Evolutionary conservation across 1,139 yeast species (phyloP).

Genomic region (Lodderomyces metapsilosis): DNA sequence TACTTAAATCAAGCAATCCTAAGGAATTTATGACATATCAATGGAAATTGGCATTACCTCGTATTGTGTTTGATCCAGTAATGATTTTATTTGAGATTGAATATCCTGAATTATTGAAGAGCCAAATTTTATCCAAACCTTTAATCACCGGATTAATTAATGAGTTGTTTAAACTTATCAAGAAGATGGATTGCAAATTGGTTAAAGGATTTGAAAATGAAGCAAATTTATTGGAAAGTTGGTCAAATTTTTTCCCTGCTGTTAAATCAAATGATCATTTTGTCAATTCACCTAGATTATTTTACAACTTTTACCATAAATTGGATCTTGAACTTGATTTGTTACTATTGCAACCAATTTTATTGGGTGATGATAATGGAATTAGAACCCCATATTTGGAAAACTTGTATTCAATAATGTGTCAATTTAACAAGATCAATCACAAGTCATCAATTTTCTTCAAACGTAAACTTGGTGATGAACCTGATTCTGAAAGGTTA

Average conservation of each 20-base stretch:
- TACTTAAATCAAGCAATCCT: constrained; percentile 50
- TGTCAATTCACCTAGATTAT: constrained; percentile 50
- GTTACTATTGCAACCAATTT: constrained; percentile 76
- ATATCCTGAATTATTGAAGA: constrained; percentile 53
- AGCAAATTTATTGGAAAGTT: constrained; percentile 51
- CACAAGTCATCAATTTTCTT: constrained; percentile 34
- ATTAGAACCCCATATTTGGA: constrained; percentile 89
- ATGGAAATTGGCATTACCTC: constrained; percentile 82
- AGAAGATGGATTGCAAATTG: constrained; percentile 74
- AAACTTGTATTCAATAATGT: constrained; percentile 75
- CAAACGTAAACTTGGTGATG: constrained; percentile 20
- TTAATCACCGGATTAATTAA: constrained; percentile 73
- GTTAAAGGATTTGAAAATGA: constrained; percentile 68
- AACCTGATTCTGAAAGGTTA: constrained; percentile 3
- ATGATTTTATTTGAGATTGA: constrained; percentile 71
- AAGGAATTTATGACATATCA: constrained; percentile 69
- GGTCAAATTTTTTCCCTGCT: constrained; percentile 48
- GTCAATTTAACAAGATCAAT: constrained; percentile 61
- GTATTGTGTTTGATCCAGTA: constrained; percentile 75
- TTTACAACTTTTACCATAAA: constrained; percentile 59
- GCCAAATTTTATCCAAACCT: constrained; percentile 81
- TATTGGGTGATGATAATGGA: constrained; percentile 81
- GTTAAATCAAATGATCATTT: constrained; percentile 26
- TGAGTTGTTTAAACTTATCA: constrained; percentile 72
- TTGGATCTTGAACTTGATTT: constrained; percentile 65